Conservation (phyloP, 495 filamentous ascomycete species). For the Penicillium samsonianum region DNA sequence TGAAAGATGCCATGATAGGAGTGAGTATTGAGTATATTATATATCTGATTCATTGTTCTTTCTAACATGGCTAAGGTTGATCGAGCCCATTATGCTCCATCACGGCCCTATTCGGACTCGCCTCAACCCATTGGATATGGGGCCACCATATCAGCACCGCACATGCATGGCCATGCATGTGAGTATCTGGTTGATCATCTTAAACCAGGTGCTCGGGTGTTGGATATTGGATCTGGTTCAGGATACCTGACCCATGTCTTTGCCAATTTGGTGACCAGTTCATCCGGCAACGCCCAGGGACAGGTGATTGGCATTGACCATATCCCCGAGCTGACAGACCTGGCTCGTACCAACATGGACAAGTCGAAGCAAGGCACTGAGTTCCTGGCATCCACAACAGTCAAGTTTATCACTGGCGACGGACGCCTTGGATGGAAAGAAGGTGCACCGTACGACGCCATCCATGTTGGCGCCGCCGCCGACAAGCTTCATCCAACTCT, state of each 20-base stretch:
- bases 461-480: slow-evolving; percentile 93
- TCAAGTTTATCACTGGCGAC: slow-evolving; percentile 77
- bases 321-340: slow-evolving; percentile 71
- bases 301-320: slow-evolving; percentile 85
- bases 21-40: slow-evolving; percentile 52
- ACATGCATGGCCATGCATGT: slow-evolving; percentile 89
- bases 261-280: slow-evolving; percentile 70
- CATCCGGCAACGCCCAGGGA: slow-evolving; percentile 41
- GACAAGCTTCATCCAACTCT: slow-evolving; percentile 68
- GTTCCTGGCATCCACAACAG: slow-evolving; percentile 60
- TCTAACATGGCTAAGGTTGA: slow-evolving; percentile 64
- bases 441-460: slow-evolving; percentile 75
- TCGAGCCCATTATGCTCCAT: slow-evolving; percentile 75
- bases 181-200: slow-evolving; percentile 68
- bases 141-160: slow-evolving; percentile 93
- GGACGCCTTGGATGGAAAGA: slow-evolving; percentile 73
- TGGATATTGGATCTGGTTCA: slow-evolving; percentile 88
- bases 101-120: slow-evolving; percentile 82
- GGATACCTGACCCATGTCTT: slow-evolving; percentile 92
- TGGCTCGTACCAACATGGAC: slow-evolving; percentile 71
- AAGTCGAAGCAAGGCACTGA: slow-evolving; percentile 67
- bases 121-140: slow-evolving; percentile 84
- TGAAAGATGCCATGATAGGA: slow-evolving; percentile 76
- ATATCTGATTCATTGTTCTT: neutral
- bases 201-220: slow-evolving; percentile 55